Percentiles rank a stretch among this genome's conserved stretches.
These are phyloP conservation scores for Durotheca rogersii DNA, from an alignment of 495 filamentous ascomycete genomes.

Conservation along the genomic window DNA sequence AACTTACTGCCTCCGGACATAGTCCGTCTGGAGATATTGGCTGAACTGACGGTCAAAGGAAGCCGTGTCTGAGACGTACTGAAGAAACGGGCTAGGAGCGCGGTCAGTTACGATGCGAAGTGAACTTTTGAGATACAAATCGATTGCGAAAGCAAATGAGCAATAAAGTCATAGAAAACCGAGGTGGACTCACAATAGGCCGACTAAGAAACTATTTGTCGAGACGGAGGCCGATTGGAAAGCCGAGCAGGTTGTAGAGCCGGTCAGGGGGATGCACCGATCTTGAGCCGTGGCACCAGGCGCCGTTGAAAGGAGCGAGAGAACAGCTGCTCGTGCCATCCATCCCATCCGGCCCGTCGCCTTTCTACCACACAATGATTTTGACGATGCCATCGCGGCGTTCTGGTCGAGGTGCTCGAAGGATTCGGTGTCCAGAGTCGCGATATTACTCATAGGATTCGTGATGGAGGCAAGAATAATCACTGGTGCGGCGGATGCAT, in stretches of 20 bases:
- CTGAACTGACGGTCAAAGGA: constrained; percentile 77
- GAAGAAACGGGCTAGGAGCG: constrained; percentile 74
- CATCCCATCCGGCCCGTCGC: constrained; percentile 12
- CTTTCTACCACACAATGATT: constrained; percentile 2
- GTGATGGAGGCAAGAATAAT: constrained; percentile 13
- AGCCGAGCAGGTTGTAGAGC: constrained; percentile 78
- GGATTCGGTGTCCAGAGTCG: constrained; percentile 1
- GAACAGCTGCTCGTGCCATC: constrained; percentile 17
- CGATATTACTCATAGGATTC: constrained; percentile 8
- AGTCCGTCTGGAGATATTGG: constrained; percentile 71
- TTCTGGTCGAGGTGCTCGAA: constrained; percentile 5
- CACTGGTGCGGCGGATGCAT: constrained; percentile 25
- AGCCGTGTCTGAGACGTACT: constrained; percentile 70
- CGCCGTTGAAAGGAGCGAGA: constrained; percentile 36
- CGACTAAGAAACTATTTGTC: constrained; percentile 62
- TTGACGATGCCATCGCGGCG: constrained; percentile 12
- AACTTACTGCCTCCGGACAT: constrained; percentile 72
- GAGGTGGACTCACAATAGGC: constrained; percentile 69
- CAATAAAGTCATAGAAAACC: background rate
- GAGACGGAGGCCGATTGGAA: constrained; percentile 83
- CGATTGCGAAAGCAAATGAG: background rate
- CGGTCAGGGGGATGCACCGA: constrained; percentile 73
- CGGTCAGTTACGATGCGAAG: constrained; percentile 17
- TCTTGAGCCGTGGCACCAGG: constrained; percentile 38
- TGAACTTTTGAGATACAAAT: constrained; percentile 1